A percentile compares a stretch with the other conserved stretches of the same genome.
Conservation (phyloP, 176 grass and related monocot genomes). For the Metroxylon sagu region DNA sequence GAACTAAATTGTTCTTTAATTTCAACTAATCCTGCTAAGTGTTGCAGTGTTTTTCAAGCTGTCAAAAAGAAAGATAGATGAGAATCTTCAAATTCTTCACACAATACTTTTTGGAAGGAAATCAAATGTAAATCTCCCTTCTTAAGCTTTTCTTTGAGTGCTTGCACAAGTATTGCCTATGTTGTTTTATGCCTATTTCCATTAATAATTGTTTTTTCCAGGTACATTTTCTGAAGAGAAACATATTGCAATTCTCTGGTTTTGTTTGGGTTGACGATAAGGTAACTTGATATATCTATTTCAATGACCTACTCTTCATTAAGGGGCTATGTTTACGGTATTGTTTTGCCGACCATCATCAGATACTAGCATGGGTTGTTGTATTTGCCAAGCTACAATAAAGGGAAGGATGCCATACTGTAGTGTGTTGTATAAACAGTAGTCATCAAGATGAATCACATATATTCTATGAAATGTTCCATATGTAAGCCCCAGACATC, state of each 20-base stretch:
- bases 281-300: neutral
- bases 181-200: neutral
- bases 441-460: too few species aligned
- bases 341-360: too few species aligned
- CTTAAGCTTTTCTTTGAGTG: neutral
- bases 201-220: neutral
- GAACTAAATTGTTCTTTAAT: slow-evolving; percentile 1
- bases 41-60: neutral
- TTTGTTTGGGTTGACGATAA: neutral
- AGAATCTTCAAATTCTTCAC: slow-evolving; percentile 1
- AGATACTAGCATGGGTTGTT: too few species aligned
- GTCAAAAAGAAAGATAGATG: neutral
- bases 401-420: too few species aligned
- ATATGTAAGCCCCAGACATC: too few species aligned
- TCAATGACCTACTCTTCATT: too few species aligned
- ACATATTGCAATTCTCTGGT: neutral
- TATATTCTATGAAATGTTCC: too few species aligned
- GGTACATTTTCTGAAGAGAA: neutral
- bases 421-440: too few species aligned
- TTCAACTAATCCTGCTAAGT: neutral
- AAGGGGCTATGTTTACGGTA: too few species aligned
- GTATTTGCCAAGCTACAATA: too few species aligned
- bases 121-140: neutral
- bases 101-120: neutral
- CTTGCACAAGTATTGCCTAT: neutral